A percentile compares a stretch with the other conserved stretches of the same genome.
Evolutionary conservation across 2,329 filamentous ascomycete species (phyloP).

Genomic region (Colletotrichum ledebouriae): DNA sequence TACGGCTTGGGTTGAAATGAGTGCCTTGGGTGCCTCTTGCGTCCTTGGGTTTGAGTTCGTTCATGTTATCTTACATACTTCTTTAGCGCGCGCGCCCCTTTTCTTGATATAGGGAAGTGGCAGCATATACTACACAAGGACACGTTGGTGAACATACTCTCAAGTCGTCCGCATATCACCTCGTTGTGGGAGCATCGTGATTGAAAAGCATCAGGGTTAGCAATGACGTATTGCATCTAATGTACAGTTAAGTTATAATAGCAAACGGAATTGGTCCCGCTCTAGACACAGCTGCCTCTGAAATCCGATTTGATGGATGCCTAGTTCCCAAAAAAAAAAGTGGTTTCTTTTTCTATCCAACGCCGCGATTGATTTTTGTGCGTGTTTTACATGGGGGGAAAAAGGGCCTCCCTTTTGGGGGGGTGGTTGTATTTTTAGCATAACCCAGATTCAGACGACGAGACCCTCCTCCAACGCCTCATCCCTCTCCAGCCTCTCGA

Average conservation of each 20-base stretch:
- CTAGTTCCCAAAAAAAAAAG: conserved; percentile 22
- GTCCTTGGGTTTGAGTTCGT: conserved; percentile 4
- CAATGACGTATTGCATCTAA: conserved; percentile 15
- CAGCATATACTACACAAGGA: conserved; percentile 11
- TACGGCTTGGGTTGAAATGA: conserved; percentile 1
- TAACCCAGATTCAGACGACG: conserved; percentile 49
- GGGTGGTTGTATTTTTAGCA: too few species aligned
- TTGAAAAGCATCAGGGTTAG: not conserved
- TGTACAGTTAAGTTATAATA: conserved; percentile 17
- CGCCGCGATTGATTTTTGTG: conserved; percentile 5
- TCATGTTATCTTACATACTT: conserved; percentile 13
- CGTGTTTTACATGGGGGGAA: conserved; percentile 17
- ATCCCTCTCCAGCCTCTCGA: conserved; percentile 69
- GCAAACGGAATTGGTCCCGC: not conserved
- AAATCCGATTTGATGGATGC: conserved; percentile 1
- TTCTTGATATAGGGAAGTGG: not conserved
- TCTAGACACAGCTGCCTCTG: not conserved
- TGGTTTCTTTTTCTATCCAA: conserved; percentile 34
- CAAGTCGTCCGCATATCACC: not conserved
- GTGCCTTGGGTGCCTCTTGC: conserved; percentile 1
- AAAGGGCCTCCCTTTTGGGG: too few species aligned
- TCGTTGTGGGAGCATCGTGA: not conserved
- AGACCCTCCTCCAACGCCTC: conserved; percentile 64
- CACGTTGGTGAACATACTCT: not conserved
- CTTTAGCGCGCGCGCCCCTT: not conserved